phyloP scores from a whole-genome alignment of 495 filamentous ascomycete genomes.

The Penicillium crystallinum region DNA sequence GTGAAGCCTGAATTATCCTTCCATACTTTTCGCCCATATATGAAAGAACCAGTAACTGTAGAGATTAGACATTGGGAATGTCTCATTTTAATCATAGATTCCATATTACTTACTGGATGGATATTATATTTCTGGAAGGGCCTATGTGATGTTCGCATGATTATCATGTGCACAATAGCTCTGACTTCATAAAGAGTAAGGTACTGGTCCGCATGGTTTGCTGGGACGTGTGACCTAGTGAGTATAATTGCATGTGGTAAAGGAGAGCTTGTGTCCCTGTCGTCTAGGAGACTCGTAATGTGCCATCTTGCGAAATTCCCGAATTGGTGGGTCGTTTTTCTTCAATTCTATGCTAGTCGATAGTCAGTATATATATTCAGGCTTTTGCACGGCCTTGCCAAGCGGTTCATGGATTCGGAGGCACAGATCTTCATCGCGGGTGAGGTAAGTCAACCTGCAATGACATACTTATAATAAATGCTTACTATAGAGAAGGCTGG shows the following conservation, averaged over 20 bases:
- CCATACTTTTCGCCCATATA: conserved; percentile 4
- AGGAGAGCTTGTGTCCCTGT: neutral
- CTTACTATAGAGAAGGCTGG: too few relatives aligned
- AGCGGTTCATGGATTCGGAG: too few relatives aligned
- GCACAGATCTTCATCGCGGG: too few relatives aligned
- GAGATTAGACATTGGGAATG: too few relatives aligned
- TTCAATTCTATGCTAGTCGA: neutral
- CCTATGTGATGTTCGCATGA: neutral
- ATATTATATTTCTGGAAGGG: neutral
- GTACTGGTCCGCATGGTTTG: neutral
- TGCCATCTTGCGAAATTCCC: neutral
- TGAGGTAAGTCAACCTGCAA: too few relatives aligned
- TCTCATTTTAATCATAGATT: too few relatives aligned
- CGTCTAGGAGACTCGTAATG: neutral
- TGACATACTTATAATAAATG: too few relatives aligned
- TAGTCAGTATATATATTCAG: neutral
- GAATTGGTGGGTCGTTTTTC: neutral
- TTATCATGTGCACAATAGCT: conserved; percentile 2
- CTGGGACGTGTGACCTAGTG: conserved; percentile 3
- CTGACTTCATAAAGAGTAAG: conserved; percentile 2
- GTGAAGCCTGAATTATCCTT: conserved; percentile 11
- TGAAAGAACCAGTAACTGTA: conserved; percentile 38
- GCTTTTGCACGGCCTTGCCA: too few relatives aligned
- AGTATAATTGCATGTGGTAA: conserved; percentile 8
- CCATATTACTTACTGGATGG: conserved; percentile 10